Evolutionary conservation across 2,329 filamentous ascomycete species (phyloP), one percentile per base, ranked within the genome.

Genomic region (Ambrosiella xylebori): DNA sequence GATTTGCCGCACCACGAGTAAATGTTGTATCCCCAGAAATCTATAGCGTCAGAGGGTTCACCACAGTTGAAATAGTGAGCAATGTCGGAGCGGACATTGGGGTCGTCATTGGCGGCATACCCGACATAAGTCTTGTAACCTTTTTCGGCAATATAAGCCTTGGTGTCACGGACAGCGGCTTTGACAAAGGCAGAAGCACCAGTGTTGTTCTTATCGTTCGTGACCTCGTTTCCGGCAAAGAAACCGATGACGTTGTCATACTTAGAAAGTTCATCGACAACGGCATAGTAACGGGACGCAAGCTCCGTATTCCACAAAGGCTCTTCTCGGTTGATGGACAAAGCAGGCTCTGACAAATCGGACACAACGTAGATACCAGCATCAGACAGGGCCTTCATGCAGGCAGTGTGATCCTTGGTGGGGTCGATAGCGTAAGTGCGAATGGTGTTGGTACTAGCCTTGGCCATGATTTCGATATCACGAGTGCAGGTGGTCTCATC

Each of bases 21-120:
- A 74, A 97, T 95, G 78, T 98, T 98, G 84, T 97, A 97, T 61
- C 93, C 93, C 87, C 90, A 98, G 77, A 94, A 97, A 73, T 98
- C 93, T 64, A 97, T 95, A 61, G 85, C 67, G 73, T 61, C 71
- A 7, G 75, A 73, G 39, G 75, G 68, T 61, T 80, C 71, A 61
- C 90, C 87, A 68, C 93, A 98, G 78, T 95, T 90, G 75, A 98
- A 96, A 79, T 95, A 98, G 68, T 88, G 75, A 64, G 88, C 87
- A 67, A 97, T 81, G 66, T 88, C 76, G 63, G 77, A 77, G 70
- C 93, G 87, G 65, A 95, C 94, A 19, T 81, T 77, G 45, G 82
- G 78, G 70, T 96, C 90, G 65, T 97, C 93, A 71, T 94, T 93
- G 71, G 93, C 93, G 64, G 93, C 93, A 68, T 98, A 98, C 59